These are phyloP conservation scores for Arachnomyces sp. DNA, from an alignment of 2,329 filamentous ascomycete species.

Conservation along the genomic window DNA sequence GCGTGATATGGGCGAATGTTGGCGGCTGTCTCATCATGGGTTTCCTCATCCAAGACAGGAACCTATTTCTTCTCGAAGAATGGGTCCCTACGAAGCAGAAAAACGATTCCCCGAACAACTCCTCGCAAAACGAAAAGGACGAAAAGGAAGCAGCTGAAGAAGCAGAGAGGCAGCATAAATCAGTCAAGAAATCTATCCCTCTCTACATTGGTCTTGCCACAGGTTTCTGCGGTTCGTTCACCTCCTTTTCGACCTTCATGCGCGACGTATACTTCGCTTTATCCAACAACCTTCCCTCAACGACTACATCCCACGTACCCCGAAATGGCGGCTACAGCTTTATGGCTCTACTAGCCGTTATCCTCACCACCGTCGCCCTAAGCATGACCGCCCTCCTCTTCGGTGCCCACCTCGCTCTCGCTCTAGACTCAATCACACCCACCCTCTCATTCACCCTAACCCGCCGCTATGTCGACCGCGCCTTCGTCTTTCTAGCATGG, in stretches of 20 bases:
- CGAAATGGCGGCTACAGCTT: constrained; percentile 73
- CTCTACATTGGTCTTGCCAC: constrained; percentile 81
- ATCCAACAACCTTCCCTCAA: constrained; percentile 59
- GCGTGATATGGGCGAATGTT: constrained; percentile 82
- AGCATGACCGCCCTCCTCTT: constrained; percentile 62
- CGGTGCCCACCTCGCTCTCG: constrained; percentile 68
- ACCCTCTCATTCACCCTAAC: constrained; percentile 51
- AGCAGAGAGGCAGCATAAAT: constrained; percentile 46
- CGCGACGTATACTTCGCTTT: constrained; percentile 72
- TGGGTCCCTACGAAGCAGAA: constrained; percentile 41
- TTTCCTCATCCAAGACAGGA: constrained; percentile 71
- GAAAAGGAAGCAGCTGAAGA: constrained; percentile 28
- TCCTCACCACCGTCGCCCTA: constrained; percentile 64
- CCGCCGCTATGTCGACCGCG: constrained; percentile 56
- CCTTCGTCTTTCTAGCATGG: constrained; percentile 58
- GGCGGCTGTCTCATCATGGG: constrained; percentile 76
- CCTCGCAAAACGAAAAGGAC: constrained; percentile 1
- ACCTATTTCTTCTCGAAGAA: constrained; percentile 60
- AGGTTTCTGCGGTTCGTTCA: constrained; percentile 84
- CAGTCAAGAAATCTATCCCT: constrained; percentile 76
- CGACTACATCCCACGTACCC: constrained; percentile 31
- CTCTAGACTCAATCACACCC: constrained; percentile 51
- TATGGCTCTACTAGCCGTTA: constrained; percentile 68
- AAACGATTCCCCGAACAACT: constrained; percentile 6
- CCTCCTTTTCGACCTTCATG: constrained; percentile 81